Conservation (phyloP, 768 basidiomycete genomes). For the Gelatoporia subvermispora region DNA sequence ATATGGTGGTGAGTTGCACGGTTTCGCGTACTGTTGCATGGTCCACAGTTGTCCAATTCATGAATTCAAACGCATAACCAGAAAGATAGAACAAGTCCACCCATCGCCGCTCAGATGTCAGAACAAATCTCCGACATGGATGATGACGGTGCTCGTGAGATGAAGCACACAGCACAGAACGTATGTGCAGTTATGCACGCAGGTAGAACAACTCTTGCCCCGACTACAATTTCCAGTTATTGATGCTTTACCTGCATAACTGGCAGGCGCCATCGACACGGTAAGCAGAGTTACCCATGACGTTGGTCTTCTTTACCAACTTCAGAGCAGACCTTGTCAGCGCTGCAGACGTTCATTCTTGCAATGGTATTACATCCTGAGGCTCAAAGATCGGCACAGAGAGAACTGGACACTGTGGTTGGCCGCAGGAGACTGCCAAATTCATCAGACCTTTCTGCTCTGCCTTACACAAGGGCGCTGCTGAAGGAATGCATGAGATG, state of each 20-base stretch:
- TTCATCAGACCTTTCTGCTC: conserved; percentile 4
- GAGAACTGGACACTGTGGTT: conserved; percentile 21
- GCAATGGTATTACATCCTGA: conserved; percentile 23
- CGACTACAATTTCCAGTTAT: not conserved
- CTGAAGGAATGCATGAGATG: conserved; percentile 20
- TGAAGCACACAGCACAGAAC: conserved; percentile 10
- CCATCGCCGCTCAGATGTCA: conserved; percentile 8
- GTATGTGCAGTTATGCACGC: conserved; percentile 10
- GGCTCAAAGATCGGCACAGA: conserved; percentile 19
- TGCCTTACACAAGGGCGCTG: conserved; percentile 20
- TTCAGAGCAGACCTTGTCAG: conserved; percentile 19
- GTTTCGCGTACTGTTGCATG: conserved; percentile 27
- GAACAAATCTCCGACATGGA: conserved; percentile 12
- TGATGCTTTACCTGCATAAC: not conserved
- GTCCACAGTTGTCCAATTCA: not conserved
- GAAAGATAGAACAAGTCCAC: conserved; percentile 12
- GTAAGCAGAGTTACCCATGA: not conserved
- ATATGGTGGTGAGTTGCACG: conserved; percentile 20
- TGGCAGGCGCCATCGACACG: not conserved
- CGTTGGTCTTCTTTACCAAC: not conserved
- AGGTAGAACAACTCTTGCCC: not conserved
- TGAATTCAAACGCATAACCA: too few relatives aligned
- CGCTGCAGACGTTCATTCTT: conserved; percentile 18
- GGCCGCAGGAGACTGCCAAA: conserved; percentile 9
- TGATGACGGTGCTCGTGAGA: conserved; percentile 1